Conservation (phyloP, 495 filamentous ascomycete genomes). For the Hypoxylon crocopeplum region DNA sequence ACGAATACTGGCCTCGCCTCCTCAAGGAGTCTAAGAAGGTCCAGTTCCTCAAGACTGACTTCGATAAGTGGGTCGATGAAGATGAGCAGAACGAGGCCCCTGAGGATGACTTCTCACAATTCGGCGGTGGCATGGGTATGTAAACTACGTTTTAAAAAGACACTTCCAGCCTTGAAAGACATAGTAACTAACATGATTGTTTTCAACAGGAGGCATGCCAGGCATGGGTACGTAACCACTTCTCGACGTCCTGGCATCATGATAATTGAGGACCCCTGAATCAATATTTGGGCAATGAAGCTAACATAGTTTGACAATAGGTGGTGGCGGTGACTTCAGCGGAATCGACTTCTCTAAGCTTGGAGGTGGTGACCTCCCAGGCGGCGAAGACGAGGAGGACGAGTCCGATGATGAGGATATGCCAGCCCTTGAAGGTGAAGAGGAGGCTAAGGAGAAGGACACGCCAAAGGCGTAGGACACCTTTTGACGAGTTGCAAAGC, state of each 20-base stretch:
- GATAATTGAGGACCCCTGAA: background rate
- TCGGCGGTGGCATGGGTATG: conserved; percentile 64
- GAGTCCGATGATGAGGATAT: conserved; percentile 53
- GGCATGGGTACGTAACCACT: conserved; percentile 58
- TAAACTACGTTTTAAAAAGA: conserved; percentile 24
- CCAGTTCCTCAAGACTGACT: conserved; percentile 98
- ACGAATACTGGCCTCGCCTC: conserved; percentile 92
- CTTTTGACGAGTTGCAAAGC: conserved; percentile 17
- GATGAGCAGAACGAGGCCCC: conserved; percentile 91
- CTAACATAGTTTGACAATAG: conserved; percentile 27
- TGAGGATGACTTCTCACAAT: conserved; percentile 83
- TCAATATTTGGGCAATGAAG: conserved; percentile 8
- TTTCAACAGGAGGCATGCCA: conserved; percentile 46
- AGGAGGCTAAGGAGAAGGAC: conserved; percentile 57
- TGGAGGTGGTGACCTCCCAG: conserved; percentile 64
- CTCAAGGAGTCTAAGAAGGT: conserved; percentile 86
- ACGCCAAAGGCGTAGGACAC: conserved; percentile 41
- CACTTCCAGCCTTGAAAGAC: background rate
- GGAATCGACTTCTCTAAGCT: conserved; percentile 94
- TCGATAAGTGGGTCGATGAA: conserved; percentile 99
- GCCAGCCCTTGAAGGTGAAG: conserved; percentile 51
- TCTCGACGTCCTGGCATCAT: background rate
- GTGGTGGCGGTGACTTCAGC: conserved; percentile 66
- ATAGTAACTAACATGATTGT: conserved; percentile 21
- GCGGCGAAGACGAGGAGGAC: conserved; percentile 65